Evolutionary conservation across 257 asterid genomes (phyloP), one percentile per base, ranked within the genome.

Genomic region (Pogostemon cablin): DNA sequence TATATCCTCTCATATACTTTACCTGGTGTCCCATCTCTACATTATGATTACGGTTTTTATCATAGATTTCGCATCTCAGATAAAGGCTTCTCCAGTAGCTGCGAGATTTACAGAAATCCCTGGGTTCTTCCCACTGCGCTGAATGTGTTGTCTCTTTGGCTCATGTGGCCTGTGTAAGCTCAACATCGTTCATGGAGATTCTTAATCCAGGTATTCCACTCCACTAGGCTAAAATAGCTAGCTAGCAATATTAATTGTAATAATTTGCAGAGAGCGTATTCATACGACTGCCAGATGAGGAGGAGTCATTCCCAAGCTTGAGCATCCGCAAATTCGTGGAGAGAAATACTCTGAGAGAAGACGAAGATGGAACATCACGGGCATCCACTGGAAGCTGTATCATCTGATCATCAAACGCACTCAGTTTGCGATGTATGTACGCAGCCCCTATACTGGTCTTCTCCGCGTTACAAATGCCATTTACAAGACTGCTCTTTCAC

Each of bases 381-480:
- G 0, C 62, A 35, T 50, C 72, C 37, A 5, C 5, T 49, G 38
- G 38, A 7, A 15, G 54, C 11, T 63, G 69, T 48, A 61, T 5
- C 40, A 20, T n/a, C 25, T 3, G 2, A 4, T 50, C 2, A 4
- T 50, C 25, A 20, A 20, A 20, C 25, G 25, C 25, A 20, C 25
- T 20, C 25, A 20, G 12, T 11, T 10, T 65, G 70, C 9, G 70
- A 65, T 47, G 0, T 65, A 6, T 66, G 72, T 52, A 52, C 12
- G 4, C 44, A 4, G 8, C 25, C 62, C 58, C 38, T 52, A 3
- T 1, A 48, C 49, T 11, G 0, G 4, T 20, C 25, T 20, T 20
- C 25, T 20, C 44, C 46, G n/a, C 38, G 35, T 15, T 15, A 67
- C 50, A 38, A 2, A 52, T 67, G 62, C 10, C 25, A 17, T 3